Evolutionary conservation across 2,329 filamentous ascomycete species (phyloP).

Genomic region (Apiospora kogelbergensis): DNA sequence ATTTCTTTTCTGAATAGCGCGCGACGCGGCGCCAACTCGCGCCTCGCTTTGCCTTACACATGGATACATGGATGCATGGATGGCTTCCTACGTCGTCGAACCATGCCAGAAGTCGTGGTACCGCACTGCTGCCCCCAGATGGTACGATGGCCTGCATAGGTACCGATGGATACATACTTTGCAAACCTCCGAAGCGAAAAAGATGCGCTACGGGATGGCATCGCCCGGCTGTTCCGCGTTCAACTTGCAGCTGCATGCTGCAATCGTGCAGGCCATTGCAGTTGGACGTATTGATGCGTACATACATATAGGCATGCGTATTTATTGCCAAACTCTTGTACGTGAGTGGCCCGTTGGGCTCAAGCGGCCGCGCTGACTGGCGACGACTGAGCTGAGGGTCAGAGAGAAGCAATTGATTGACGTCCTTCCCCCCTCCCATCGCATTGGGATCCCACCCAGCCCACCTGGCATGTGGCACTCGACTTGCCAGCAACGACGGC

Average conservation of each 20-base stretch:
- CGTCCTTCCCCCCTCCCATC: not conserved
- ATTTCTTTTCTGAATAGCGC: not conserved
- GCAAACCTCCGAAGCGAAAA: not conserved
- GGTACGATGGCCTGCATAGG: conserved; percentile 2
- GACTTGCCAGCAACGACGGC: not conserved
- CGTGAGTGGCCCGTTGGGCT: not conserved
- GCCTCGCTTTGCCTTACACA: not conserved
- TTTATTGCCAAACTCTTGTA: not conserved
- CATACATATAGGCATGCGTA: not conserved
- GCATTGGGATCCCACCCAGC: not conserved
- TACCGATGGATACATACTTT: not conserved
- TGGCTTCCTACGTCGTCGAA: not conserved
- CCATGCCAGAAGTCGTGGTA: not conserved
- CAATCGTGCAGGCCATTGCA: not conserved
- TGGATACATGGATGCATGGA: too few relatives aligned
- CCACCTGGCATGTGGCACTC: not conserved
- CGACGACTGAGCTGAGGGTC: not conserved
- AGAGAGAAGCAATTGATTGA: not conserved
- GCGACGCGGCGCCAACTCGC: not conserved
- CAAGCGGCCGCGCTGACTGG: not conserved
- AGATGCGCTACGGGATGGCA: conserved; percentile 1
- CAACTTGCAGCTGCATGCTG: conserved; percentile 9
- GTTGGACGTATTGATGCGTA: not conserved
- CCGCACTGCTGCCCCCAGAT: not conserved
- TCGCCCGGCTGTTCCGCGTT: conserved; percentile 4